phyloP scores from a whole-genome alignment of 768 basidiomycete genomes.

The Auriculariales sp. region DNA sequence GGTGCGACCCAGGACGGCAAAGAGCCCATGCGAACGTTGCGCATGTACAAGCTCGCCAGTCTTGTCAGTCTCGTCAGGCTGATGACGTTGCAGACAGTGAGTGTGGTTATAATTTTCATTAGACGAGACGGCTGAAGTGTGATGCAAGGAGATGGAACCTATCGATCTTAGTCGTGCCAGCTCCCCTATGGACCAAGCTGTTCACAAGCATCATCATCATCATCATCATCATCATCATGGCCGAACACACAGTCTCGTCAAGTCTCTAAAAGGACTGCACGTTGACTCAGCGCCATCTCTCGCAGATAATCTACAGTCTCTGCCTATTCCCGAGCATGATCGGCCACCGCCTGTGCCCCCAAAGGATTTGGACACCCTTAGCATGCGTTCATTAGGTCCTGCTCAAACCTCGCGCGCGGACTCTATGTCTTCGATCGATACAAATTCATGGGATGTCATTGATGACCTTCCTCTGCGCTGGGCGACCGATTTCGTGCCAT shows the following conservation, averaged over 20 bases:
- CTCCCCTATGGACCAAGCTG: conserved; percentile 16
- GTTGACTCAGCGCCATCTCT: conserved; percentile 21
- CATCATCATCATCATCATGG: conserved; percentile 36
- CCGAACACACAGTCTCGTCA: conserved; percentile 51
- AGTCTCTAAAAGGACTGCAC: conserved; percentile 47
- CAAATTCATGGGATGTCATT: conserved; percentile 59
- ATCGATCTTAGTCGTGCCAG: conserved; percentile 32
- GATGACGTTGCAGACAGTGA: conserved; percentile 52
- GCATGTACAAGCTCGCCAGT: conserved; percentile 77
- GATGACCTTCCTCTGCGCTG: conserved; percentile 59
- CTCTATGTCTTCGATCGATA: conserved; percentile 3
- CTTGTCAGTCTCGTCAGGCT: conserved; percentile 62
- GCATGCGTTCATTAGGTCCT: no score
- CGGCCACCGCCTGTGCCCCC: conserved; percentile 13
- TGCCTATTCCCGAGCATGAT: background rate
- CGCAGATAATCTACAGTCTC: conserved; percentile 9
- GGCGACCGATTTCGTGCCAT: conserved; percentile 76
- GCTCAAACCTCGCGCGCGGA: conserved; percentile 2
- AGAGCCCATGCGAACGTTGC: conserved; percentile 40
- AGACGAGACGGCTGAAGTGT: background rate
- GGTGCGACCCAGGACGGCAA: conserved; percentile 25
- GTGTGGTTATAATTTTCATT: conserved; percentile 1
- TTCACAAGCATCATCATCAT: conserved; percentile 27
- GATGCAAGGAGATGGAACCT: conserved; percentile 47
- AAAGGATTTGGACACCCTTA: background rate